Conservation (phyloP, 2,329 filamentous ascomycete genomes). For the Ophiostoma ulmi region DNA sequence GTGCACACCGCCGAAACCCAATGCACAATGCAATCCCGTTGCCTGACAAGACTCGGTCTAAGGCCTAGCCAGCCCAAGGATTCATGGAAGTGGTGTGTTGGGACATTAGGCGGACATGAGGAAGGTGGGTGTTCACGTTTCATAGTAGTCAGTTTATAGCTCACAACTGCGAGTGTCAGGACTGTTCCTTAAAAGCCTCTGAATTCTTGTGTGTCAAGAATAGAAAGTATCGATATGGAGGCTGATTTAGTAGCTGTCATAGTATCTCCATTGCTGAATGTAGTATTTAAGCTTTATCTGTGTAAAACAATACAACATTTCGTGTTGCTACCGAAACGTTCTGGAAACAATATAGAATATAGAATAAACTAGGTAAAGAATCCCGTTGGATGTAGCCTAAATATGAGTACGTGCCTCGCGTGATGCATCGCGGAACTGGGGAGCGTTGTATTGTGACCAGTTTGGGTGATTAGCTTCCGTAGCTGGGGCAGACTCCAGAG, state of each 20-base stretch:
- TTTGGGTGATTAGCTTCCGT: background rate
- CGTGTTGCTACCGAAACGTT: too few species aligned
- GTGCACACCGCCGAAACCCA: conserved; percentile 6
- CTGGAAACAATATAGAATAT: too few species aligned
- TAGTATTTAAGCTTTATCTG: too few species aligned
- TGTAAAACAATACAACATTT: too few species aligned
- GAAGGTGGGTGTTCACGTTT: background rate
- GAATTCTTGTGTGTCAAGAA: too few species aligned
- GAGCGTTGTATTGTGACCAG: conserved; percentile 9
- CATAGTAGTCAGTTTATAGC: background rate
- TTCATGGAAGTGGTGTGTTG: background rate
- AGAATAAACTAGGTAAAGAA: background rate
- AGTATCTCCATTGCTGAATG: too few species aligned
- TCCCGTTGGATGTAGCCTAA: background rate
- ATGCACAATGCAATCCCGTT: background rate
- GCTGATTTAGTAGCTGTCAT: too few species aligned
- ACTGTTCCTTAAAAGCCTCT: too few species aligned
- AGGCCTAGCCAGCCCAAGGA: background rate
- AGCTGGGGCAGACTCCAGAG: background rate
- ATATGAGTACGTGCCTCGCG: too few species aligned
- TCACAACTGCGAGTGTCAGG: too few species aligned
- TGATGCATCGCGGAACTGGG: conserved; percentile 1
- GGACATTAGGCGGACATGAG: background rate
- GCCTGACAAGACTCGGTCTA: background rate
- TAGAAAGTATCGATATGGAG: too few species aligned